Base-by-base conservation (phyloP, 2,329 filamentous ascomycete species). In the Diaporthe destruens region DNA sequence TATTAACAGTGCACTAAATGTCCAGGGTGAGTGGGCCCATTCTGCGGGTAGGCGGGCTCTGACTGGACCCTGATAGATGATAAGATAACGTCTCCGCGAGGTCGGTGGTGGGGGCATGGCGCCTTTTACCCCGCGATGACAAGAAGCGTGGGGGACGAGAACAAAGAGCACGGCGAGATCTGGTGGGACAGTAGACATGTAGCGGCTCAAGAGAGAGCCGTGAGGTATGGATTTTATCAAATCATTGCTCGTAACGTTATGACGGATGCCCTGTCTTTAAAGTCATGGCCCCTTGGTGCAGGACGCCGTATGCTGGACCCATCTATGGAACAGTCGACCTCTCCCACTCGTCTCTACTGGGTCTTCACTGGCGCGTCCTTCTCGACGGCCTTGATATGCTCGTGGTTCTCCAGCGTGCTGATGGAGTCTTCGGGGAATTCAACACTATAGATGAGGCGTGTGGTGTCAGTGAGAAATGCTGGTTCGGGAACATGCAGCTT, bases 341-440 rank as follows among this genome's bases (percentile, higher is more conserved):
- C 32, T 42, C 20, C 25, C 59, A 4, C 18, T 32, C 36, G 8
- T 68, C n/a, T 81, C 81, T 91, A 96, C 87, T 96, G 92, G 9
- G 89, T 96, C 78, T 77, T 90, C 74, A 97, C 89, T 78, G 89
- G 86, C 61, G 86, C 82, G 82, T 98, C 94, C 73, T 82, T 78
- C 87, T 98, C 96, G 72, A 98, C 93, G 56, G 79, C 78, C 78
- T 94, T 88, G 81, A 98, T 86, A 79, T 94, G 88, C 75, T 94
- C 89, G 84, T 93, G 89, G 73, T 84, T 85, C 77, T 91, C 85
- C 73, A 98, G 87, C 16, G 71, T 89, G 49, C 83, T 83, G 72
- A 97, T 85, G 20, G 87, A 84, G 80, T 92, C 93, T 16, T 90
- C 86, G 36, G 90, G 89, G 93, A 94, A 72, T 89, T 86, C 78